A percentile compares a stretch with the other conserved stretches of the same genome.
These are phyloP conservation scores for Trichosporon coremiiforme DNA, from an alignment of 1,284 basidiomycete genomes.

Conservation along the genomic window DNA sequence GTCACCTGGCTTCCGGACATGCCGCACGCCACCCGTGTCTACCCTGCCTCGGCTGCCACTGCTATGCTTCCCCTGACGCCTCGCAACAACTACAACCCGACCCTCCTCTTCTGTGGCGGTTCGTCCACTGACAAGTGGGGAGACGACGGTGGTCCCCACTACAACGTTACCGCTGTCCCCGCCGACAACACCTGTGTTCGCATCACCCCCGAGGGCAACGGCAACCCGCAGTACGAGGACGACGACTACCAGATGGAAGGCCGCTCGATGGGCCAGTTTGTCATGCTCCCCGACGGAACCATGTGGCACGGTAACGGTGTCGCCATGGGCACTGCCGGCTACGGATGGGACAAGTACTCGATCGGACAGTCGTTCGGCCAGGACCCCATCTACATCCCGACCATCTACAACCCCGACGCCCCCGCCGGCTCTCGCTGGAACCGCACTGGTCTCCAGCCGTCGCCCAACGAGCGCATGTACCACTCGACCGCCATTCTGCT, in stretches of 20 bases:
- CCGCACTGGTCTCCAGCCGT: slow-evolving; percentile 62
- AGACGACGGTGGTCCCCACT: slow-evolving; percentile 45
- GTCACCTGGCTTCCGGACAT: slow-evolving; percentile 55
- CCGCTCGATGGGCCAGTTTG: slow-evolving; percentile 79
- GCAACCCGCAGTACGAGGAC: slow-evolving; percentile 61
- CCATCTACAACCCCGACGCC: slow-evolving; percentile 67
- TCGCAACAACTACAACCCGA: slow-evolving; percentile 78
- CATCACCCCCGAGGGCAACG: slow-evolving; percentile 69
- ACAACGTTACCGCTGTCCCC: slow-evolving; percentile 56
- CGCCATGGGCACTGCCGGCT: slow-evolving; percentile 66
- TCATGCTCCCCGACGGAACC: slow-evolving; percentile 53
- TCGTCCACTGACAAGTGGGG: slow-evolving; percentile 61
- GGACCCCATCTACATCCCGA: slow-evolving; percentile 53
- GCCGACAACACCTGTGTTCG: slow-evolving; percentile 58
- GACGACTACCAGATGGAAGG: slow-evolving; percentile 74
- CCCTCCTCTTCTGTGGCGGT: slow-evolving; percentile 87
- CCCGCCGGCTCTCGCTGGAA: slow-evolving; percentile 72
- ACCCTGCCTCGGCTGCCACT: slow-evolving; percentile 86
- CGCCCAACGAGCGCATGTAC: slow-evolving; percentile 76
- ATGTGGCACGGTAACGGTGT: slow-evolving; percentile 70
- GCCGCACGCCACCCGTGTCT: slow-evolving; percentile 72
- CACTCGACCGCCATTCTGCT: slow-evolving; percentile 88
- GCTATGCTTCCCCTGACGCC: slow-evolving; percentile 90
- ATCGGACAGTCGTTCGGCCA: slow-evolving; percentile 54
- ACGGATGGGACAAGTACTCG: slow-evolving; percentile 55